phyloP scores from a whole-genome alignment of 352 stramenopile species.

The Salisapilia sapeloensis region DNA sequence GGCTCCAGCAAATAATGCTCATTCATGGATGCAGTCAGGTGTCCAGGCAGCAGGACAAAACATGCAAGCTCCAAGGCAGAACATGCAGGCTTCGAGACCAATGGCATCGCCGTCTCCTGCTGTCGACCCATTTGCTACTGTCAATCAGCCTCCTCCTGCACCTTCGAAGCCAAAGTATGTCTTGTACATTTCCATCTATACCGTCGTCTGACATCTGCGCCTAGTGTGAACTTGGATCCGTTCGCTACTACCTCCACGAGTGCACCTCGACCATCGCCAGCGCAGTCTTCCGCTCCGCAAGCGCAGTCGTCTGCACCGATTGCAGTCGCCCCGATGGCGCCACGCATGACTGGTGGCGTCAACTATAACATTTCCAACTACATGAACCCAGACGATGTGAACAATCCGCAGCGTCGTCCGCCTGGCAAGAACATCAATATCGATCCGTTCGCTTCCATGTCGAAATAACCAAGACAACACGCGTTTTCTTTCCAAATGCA shows the following conservation, averaged over 20 bases:
- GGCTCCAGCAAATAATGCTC: too few relatives aligned
- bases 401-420: constrained; percentile 12
- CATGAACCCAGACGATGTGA: constrained; percentile 61
- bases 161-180: constrained; percentile 17
- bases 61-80: too few relatives aligned
- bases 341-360: constrained; percentile 11
- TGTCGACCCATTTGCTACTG: constrained; percentile 44
- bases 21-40: too few relatives aligned
- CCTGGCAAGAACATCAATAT: constrained; percentile 68
- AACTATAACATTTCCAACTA: constrained; percentile 77
- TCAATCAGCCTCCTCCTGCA: constrained; percentile 16
- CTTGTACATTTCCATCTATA: constrained; percentile 5
- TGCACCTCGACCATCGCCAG: too few relatives aligned
- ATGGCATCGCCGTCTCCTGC: too few relatives aligned
- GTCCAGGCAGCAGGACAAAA: too few relatives aligned
- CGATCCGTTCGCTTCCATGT: constrained; percentile 53
- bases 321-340: constrained; percentile 7
- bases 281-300: constrained; percentile 9
- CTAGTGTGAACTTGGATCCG: constrained; percentile 29
- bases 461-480: constrained; percentile 5
- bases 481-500: not conserved
- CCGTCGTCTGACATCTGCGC: not conserved
- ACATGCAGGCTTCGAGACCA: too few relatives aligned
- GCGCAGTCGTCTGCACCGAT: constrained; percentile 5
- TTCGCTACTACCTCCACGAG: too few relatives aligned